Evolutionary conservation across 805 yeast genomes (phyloP).

Genomic region (Metschnikowia proteae): DNA sequence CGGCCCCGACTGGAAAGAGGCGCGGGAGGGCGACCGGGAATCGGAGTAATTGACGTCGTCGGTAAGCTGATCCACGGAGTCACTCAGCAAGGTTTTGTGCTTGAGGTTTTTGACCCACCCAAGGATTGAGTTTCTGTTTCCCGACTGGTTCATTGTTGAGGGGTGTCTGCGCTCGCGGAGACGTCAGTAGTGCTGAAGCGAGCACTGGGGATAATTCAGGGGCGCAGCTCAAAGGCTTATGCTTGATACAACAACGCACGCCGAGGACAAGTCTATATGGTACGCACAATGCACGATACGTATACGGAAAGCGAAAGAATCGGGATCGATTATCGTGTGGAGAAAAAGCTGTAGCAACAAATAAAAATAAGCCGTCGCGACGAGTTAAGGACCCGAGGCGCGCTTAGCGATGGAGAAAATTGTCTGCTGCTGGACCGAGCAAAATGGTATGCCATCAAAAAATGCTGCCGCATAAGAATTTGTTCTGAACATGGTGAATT

Average conservation of each 20-base stretch:
- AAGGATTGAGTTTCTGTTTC: conserved; percentile 37
- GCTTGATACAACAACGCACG: not conserved
- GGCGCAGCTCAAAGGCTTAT: not conserved
- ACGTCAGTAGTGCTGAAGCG: conserved; percentile 3
- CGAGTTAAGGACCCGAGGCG: not conserved
- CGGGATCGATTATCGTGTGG: conserved; percentile 2
- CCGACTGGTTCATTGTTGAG: conserved; percentile 35
- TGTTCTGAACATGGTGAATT: not conserved
- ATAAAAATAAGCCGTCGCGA: conserved; percentile 3
- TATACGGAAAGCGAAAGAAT: conserved; percentile 3
- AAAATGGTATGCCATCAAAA: not conserved
- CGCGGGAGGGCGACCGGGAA: conserved; percentile 20
- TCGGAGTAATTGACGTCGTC: conserved; percentile 18
- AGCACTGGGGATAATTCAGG: conserved; percentile 1
- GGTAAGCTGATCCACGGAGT: conserved; percentile 34
- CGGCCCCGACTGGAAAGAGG: conserved; percentile 13
- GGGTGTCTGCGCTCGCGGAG: conserved; percentile 4
- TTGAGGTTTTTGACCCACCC: conserved; percentile 47
- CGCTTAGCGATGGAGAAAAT: not conserved
- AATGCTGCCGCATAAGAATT: not conserved
- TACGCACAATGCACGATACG: not conserved
- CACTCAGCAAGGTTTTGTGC: conserved; percentile 35
- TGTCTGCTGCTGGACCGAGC: conserved; percentile 2
- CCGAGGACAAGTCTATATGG: not conserved
- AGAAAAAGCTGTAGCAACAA: conserved; percentile 8